Base-by-base conservation (phyloP, 306 rosid species). In the Trifolium repens region DNA sequence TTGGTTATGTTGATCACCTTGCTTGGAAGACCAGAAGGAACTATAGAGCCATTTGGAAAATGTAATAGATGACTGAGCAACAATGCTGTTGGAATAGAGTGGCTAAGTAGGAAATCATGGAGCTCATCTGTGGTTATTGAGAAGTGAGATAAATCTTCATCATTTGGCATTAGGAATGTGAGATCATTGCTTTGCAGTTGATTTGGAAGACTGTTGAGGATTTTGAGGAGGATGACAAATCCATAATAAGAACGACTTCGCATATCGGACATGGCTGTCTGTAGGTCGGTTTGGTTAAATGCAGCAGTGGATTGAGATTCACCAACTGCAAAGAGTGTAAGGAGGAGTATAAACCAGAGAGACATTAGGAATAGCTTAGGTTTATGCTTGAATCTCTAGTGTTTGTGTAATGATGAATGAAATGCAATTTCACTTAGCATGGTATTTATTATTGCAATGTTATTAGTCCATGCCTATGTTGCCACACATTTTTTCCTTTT, bases 171-270 rank as follows among this genome's bases (percentile, higher is more conserved):
- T 63, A 88, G 74, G 84, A 86, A 85, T 30, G 91, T 84, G 53
- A 87, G 49, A 68, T 84, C 80, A 4, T 74, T 57, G 76, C 49
- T 85, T 60, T 65, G 74, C 62, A 85, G 44, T 37, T 84, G 47
- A 35, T 85, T 75, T 0, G 85, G 82, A 12, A 67, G 74, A 82
- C 87, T 85, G 80, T 82, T 76, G 67, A 79, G 67, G 72, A 83
- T 82, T 72, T 83, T 84, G 40, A 90, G 87, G 53, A 84, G 93
- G 80, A 88, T 84, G 17, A 88, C 89, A 72, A 91, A 86, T 67
- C 88, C 89, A 40, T 84, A 80, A 85, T 80, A 91, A 68, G 88
- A 86, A 39, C 69, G 34, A 30, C 22, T 70, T 84, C 87, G 74
- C 89, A 89, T 86, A 80, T 87, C 87, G 1, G 75, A 12, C 87